Conservation (phyloP, 805 yeast genomes). For the Candida insectalens region DNA sequence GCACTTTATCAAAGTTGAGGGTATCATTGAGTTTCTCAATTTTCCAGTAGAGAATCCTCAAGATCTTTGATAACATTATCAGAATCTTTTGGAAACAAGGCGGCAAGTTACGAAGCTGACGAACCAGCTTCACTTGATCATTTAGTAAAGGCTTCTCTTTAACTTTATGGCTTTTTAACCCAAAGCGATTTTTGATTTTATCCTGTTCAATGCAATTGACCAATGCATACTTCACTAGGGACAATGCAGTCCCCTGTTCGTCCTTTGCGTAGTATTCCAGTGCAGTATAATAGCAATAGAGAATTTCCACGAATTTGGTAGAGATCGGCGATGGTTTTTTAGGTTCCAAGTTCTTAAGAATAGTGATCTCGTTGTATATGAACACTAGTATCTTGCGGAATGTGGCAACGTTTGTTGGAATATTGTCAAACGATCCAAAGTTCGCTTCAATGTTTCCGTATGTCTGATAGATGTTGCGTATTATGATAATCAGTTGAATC, state of each 20-base stretch:
- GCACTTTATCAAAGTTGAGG: conserved; percentile 12
- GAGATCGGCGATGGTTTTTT: background rate
- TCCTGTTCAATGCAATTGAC: conserved; percentile 17
- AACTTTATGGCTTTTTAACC: conserved; percentile 7
- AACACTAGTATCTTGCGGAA: conserved; percentile 15
- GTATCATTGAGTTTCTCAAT: conserved; percentile 16
- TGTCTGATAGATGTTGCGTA: conserved; percentile 13
- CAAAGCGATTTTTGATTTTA: conserved; percentile 15
- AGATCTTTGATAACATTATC: conserved; percentile 8
- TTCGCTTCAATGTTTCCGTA: conserved; percentile 11
- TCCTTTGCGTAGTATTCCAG: conserved; percentile 16
- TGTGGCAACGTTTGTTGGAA: conserved; percentile 13
- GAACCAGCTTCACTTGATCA: conserved; percentile 10
- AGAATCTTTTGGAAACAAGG: conserved; percentile 12
- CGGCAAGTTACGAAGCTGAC: conserved; percentile 8
- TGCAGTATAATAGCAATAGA: conserved; percentile 17
- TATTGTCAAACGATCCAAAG: conserved; percentile 16
- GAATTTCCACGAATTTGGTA: conserved; percentile 10
- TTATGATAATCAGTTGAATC: conserved; percentile 16
- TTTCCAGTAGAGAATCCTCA: conserved; percentile 14
- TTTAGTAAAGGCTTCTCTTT: conserved; percentile 14
- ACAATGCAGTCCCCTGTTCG: conserved; percentile 17
- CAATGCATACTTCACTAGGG: conserved; percentile 17
- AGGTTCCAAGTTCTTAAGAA: conserved; percentile 5
- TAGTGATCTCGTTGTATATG: conserved; percentile 13